Conservation (phyloP, 2,329 filamentous ascomycete genomes). For the Cyphellophora attinorum region DNA sequence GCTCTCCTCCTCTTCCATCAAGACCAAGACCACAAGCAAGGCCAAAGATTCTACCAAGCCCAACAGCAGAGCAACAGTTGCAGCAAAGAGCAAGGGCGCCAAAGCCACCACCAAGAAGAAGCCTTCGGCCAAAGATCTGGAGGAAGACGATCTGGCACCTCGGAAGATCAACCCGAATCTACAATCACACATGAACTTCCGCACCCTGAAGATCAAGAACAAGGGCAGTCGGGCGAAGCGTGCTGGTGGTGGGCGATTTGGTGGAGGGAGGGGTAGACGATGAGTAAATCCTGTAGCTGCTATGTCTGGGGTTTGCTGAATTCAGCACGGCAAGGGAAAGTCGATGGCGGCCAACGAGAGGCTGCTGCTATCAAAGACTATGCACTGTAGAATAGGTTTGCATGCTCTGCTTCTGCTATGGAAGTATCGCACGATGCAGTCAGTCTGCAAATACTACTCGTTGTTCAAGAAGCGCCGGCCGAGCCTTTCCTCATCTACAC, state of each 20-base stretch:
- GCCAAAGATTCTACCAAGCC: constrained; percentile 1
- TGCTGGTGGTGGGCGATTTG: constrained; percentile 28
- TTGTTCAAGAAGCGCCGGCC: too few species aligned
- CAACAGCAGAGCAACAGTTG: constrained; percentile 15
- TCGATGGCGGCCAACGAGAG: too few species aligned
- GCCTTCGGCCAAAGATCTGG: constrained; percentile 8
- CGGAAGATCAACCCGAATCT: constrained; percentile 34
- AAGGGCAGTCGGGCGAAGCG: constrained; percentile 24
- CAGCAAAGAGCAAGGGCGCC: constrained; percentile 21
- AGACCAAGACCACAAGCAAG: neutral
- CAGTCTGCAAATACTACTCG: too few species aligned
- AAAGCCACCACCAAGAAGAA: constrained; percentile 4
- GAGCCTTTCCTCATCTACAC: too few species aligned
- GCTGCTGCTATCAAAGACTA: too few species aligned
- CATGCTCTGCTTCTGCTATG: too few species aligned
- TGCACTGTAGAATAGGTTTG: too few species aligned
- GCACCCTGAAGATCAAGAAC: constrained; percentile 36
- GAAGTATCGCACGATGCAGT: too few species aligned
- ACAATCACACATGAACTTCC: constrained; percentile 35
- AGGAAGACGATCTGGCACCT: constrained; percentile 8
- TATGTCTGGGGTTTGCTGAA: too few species aligned
- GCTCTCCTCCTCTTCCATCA: neutral
- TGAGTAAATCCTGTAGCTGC: too few species aligned
- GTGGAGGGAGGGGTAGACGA: constrained; percentile 12
- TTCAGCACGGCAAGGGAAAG: too few species aligned